These are phyloP conservation scores for Chlorella sp. DNA, from an alignment of 139 green algal genomes.

Conservation along the genomic window DNA sequence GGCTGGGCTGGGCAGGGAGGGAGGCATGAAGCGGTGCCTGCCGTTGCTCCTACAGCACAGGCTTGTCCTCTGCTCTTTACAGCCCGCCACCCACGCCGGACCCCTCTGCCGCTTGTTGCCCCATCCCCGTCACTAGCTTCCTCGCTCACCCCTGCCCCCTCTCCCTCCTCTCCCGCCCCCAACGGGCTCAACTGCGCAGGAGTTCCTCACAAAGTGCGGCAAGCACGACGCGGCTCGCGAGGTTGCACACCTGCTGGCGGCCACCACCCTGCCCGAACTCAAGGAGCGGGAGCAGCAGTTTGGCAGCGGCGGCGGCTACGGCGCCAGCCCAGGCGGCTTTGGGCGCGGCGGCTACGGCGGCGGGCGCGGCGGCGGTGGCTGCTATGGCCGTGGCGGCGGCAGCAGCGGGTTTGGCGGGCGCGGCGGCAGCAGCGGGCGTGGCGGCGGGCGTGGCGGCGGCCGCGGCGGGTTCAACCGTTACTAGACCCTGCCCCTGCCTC, in stretches of 20 bases:
- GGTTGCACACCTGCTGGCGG: constrained; percentile 14
- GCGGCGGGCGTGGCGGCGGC: neutral
- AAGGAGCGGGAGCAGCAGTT: constrained; percentile 50
- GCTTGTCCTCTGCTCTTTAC: too few species aligned
- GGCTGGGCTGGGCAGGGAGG: neutral
- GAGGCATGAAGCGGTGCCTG: too few species aligned
- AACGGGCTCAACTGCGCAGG: constrained; percentile 13
- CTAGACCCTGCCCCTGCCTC: neutral
- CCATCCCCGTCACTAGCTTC: neutral
- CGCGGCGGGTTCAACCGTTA: neutral
- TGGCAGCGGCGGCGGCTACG: constrained; percentile 22
- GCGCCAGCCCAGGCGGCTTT: constrained; percentile 9
- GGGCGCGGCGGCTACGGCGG: neutral
- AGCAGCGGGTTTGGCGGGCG: constrained; percentile 21
- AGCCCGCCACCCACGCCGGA: too few species aligned
- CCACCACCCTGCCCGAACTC: constrained; percentile 68
- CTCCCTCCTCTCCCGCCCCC: neutral
- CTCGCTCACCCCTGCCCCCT: neutral
- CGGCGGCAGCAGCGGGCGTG: neutral
- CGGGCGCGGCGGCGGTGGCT: constrained; percentile 2
- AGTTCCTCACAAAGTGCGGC: constrained; percentile 67
- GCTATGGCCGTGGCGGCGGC: constrained; percentile 19
- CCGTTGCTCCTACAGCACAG: too few species aligned
- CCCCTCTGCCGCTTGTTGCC: too few species aligned
- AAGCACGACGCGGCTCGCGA: neutral